Base-by-base conservation (phyloP, 1,284 basidiomycete species). In the Phlebopus sp. region DNA sequence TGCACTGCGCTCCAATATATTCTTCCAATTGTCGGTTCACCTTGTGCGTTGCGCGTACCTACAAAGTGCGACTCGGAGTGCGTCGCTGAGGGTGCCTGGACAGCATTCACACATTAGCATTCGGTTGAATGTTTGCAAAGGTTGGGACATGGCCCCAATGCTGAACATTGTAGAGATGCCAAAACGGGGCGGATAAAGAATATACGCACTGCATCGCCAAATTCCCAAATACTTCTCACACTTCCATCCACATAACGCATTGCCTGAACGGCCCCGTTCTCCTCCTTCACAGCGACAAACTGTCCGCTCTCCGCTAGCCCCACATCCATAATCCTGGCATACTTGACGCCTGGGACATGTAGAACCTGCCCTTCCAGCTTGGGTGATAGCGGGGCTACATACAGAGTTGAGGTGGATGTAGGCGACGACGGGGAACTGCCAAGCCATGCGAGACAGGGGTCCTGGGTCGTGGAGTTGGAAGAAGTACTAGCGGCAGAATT, bases 1-100 rank as follows among this genome's bases (percentile, higher is more conserved):
- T 79, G 60, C 2, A 62, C 58, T 53, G 80, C 73, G 0, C 86
- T 86, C 86, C 86, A 95, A 59, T 80, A 88, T 14, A 91, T 70
- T 25, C 90, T 79, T 17, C 79, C 79, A 49, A 97, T 66, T 58
- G 84, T 84, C 0, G 81, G 73, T 4, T 70, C 60, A 6, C 83
- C 84, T 19, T 77, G 64, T 35, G 70, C 70, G 57, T 87, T 82
- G 1, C 81, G 52, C 3, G 75, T 79, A 34, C 88, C 88, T 2
- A 79, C 63, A 59, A 81, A 91, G 1, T 78, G 64, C 0, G 84
- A 79, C 15, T 71, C 69, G 0, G 76, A 60, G 11, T 72, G 65
- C 10, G 68, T 64, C 2, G 67, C 56, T 3, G 76, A 73, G 15
- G 68, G 57, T 13, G 66, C 67, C 73, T 78, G 45, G 27, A 15